A percentile compares a stretch with the other conserved stretches of the same genome.
Conservation (phyloP, 805 yeast species). For the Nakazawaea ambrosiae region DNA sequence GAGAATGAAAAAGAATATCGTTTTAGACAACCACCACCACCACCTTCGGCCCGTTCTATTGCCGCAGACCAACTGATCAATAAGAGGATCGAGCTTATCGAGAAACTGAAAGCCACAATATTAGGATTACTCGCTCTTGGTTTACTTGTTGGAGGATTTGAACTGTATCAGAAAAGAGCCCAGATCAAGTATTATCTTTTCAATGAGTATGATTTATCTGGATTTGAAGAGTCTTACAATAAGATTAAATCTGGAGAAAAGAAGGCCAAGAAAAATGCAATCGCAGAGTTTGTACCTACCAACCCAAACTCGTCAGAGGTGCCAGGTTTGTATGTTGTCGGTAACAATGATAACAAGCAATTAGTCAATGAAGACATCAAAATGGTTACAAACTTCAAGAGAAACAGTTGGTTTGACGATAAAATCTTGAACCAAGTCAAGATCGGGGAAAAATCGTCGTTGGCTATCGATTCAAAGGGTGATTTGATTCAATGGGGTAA, state of each 20-base stretch:
- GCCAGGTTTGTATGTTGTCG: slow-evolving; percentile 63
- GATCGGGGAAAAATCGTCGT: slow-evolving; percentile 39
- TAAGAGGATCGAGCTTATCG: slow-evolving; percentile 31
- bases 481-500: slow-evolving; percentile 69
- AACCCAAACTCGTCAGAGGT: slow-evolving; percentile 30
- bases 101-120: slow-evolving; percentile 36
- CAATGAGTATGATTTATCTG: slow-evolving; percentile 26
- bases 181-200: slow-evolving; percentile 27
- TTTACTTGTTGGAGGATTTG: slow-evolving; percentile 33
- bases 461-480: slow-evolving; percentile 64
- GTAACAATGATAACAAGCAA: slow-evolving; percentile 39
- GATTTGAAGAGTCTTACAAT: slow-evolving; percentile 32
- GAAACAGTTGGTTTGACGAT: slow-evolving; percentile 60
- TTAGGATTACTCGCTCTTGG: slow-evolving; percentile 34
- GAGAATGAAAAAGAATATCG: slow-evolving; percentile 2
- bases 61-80: slow-evolving; percentile 15
- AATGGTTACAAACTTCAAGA: slow-evolving; percentile 44
- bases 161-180: slow-evolving; percentile 31
- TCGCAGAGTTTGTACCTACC: slow-evolving; percentile 19
- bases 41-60: not conserved
- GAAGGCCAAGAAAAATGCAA: slow-evolving; percentile 15
- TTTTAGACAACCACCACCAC: not conserved
- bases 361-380: slow-evolving; percentile 20
- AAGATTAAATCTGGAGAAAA: slow-evolving; percentile 18
- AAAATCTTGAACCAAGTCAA: slow-evolving; percentile 49